Evolutionary conservation across 345 rosid species (phyloP), one percentile per base, ranked within the genome.

Genomic region (Acer yangbiense): DNA sequence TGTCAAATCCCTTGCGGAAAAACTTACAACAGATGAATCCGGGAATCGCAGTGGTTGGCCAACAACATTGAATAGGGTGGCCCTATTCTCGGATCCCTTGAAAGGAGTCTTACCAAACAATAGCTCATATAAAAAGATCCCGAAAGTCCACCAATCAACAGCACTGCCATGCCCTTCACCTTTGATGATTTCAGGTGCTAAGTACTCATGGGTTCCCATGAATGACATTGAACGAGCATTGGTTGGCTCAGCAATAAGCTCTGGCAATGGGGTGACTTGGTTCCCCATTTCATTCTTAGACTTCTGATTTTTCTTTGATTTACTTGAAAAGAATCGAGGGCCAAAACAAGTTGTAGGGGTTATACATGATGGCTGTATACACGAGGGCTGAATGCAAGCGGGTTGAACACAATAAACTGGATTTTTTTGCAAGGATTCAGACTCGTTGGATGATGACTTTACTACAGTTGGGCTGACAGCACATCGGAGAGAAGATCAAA

Each of bases 141-240:
- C 98, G 43, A 90, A 91, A 41, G 97, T 93, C 97, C 98, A 93
- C 97, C 96, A 93, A 75, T 91, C 94, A 64, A 93, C 96, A 7
- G 96, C 96, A 68, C 96, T 91, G 60, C 96, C 98, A 74, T 90
- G 96, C 66, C 94, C 92, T 86, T 90, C 96, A 44, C 93, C 94
- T 79, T 91, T 91, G 82, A 91, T 91, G 61, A 88, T 92, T 83
- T 92, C 95, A 4, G 97, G 97, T n/a, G 95, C 97, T 79, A 92
- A 79, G 85, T 92, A 92, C 87, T 93, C 95, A 7, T 93, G 95
- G 39, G 97, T 93, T 72, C 97, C 25, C 25, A 23, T 1, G 25
- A 23, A 25, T 1, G 96, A 93, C 98, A 93, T 91, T 0, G 98
- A 93, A 27, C 96, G 93, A 12, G 98, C 98, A 46, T 87, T 90